phyloP scores from a whole-genome alignment of 371 early-diverging fungal genomes.

The Umbelopsis sp. region DNA sequence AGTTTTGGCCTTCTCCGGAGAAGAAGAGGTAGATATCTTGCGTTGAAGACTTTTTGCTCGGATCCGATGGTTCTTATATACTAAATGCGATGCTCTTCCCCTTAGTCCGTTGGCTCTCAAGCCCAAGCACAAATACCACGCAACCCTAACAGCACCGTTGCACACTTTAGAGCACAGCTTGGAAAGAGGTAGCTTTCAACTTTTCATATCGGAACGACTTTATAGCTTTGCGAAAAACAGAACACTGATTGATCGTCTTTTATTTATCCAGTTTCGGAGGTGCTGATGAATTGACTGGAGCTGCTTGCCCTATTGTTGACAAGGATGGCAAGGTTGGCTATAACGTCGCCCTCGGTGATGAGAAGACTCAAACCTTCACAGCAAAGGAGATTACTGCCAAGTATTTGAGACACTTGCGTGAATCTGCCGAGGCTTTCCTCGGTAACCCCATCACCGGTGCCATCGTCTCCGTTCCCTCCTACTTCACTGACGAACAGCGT shows the following conservation, averaged over 20 bases:
- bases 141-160: slow-evolving; percentile 86
- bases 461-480: slow-evolving; percentile 94
- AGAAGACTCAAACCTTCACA: slow-evolving; percentile 61
- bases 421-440: slow-evolving; percentile 89
- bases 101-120: slow-evolving; percentile 89
- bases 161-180: slow-evolving; percentile 84
- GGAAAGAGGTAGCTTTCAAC: slow-evolving; percentile 65
- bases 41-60: slow-evolving; percentile 7
- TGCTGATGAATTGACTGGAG: slow-evolving; percentile 51
- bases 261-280: slow-evolving; percentile 39
- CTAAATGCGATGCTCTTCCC: neutral
- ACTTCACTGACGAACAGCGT: slow-evolving; percentile 89
- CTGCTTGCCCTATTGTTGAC: slow-evolving; percentile 67
- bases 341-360: slow-evolving; percentile 72
- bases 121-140: slow-evolving; percentile 90
- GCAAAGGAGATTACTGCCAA: slow-evolving; percentile 76
- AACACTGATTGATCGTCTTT: neutral
- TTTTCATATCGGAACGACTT: neutral
- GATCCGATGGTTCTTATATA: too few relatives aligned
- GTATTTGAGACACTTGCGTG: slow-evolving; percentile 81
- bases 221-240: neutral
- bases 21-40: slow-evolving; percentile 69
- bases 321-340: slow-evolving; percentile 78
- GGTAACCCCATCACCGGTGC: slow-evolving; percentile 82
- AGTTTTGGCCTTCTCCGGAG: slow-evolving; percentile 89